These are phyloP conservation scores for Melaleuca quinquenervia DNA, from an alignment of 345 rosid genomes.

Conservation along the genomic window DNA sequence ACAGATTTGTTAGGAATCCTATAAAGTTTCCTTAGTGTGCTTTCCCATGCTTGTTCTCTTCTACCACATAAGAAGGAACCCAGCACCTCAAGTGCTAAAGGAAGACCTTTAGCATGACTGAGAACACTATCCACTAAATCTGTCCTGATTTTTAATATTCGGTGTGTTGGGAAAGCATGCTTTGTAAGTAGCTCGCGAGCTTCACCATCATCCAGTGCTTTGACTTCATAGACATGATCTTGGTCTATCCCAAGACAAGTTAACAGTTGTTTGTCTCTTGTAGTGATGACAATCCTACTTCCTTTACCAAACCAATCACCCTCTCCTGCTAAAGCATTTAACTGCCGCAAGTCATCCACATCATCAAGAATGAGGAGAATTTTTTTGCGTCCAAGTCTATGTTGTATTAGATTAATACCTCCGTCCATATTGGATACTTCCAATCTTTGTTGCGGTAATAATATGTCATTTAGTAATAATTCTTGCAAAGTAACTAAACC, in stretches of 20 bases:
- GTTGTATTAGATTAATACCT: neutral
- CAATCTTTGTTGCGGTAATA: fast-evolving
- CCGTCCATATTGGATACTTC: fast-evolving
- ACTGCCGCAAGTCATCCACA: neutral
- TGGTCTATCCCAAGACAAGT: neutral
- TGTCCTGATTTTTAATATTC: fast-evolving
- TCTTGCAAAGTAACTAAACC: neutral
- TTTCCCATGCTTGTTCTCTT: neutral
- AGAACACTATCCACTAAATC: neutral
- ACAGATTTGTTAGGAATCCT: fast-evolving
- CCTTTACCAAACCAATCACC: neutral
- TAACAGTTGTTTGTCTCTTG: neutral
- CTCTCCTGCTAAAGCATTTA: neutral
- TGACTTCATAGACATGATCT: neutral
- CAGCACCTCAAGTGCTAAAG: neutral
- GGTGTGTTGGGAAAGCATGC: neutral
- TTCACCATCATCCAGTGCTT: fast-evolving
- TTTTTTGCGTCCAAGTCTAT: neutral
- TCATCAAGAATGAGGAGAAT: neutral
- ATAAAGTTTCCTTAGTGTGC: neutral
- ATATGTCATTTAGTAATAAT: fast-evolving
- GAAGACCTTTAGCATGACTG: neutral
- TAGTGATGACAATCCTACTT: neutral
- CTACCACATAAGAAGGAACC: neutral
- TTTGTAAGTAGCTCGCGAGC: fast-evolving